Evolutionary conservation across 176 grass and related monocot species (phyloP).

Genomic region (Typha latifolia): DNA sequence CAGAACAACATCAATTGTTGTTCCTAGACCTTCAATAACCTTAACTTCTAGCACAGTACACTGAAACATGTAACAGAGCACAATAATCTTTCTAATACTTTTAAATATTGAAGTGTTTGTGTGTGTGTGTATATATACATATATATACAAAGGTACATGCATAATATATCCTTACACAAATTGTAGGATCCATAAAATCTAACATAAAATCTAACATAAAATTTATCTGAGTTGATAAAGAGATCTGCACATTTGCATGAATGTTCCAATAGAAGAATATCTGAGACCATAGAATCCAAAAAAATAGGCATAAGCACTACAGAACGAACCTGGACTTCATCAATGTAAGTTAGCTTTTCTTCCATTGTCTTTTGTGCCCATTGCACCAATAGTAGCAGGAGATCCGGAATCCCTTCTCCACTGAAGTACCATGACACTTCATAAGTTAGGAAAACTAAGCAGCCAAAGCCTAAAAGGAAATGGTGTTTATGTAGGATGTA

Average conservation of each 20-base stretch:
- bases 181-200: too few relatives aligned
- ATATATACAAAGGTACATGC: not conserved
- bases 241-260: too few relatives aligned
- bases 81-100: slow-evolving; percentile 3
- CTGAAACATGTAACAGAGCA: slow-evolving; percentile 34
- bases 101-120: not conserved
- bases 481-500: slow-evolving; percentile 15
- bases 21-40: slow-evolving; percentile 85
- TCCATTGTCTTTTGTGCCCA: slow-evolving; percentile 92
- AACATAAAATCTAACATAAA: not conserved
- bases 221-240: not conserved
- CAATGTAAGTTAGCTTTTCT: slow-evolving; percentile 82
- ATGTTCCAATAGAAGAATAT: not conserved
- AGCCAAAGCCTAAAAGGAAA: not conserved
- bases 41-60: slow-evolving; percentile 96
- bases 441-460: slow-evolving; percentile 7
- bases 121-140: not conserved
- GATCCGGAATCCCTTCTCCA: slow-evolving; percentile 95
- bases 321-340: slow-evolving; percentile 78
- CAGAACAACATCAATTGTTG: slow-evolving; percentile 84
- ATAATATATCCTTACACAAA: too few relatives aligned
- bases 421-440: slow-evolving; percentile 21
- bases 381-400: slow-evolving; percentile 82
- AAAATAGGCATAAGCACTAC: slow-evolving; percentile 1
- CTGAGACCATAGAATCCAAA: not conserved